These are phyloP conservation scores for Deinandra increscens DNA, from an alignment of 129 eudicot genomes.

Conservation along the genomic window DNA sequence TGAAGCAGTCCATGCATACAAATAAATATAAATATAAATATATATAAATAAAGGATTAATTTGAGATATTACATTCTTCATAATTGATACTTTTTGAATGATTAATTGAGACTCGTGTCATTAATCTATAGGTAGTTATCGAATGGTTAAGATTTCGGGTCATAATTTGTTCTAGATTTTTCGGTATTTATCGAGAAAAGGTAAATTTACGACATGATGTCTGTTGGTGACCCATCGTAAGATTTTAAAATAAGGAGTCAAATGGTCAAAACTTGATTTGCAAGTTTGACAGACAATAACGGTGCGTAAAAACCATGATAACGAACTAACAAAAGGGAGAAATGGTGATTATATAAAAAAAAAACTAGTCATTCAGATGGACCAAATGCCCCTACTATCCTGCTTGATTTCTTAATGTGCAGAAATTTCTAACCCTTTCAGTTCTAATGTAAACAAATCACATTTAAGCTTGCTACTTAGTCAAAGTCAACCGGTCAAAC, in stretches of 20 bases:
- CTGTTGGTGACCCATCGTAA: too few species aligned
- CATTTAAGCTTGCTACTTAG: background rate
- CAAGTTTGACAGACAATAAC: too few species aligned
- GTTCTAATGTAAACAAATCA: background rate
- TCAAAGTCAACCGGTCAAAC: background rate
- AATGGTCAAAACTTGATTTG: too few species aligned
- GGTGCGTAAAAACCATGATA: too few species aligned
- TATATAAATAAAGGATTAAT: background rate
- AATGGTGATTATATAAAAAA: background rate
- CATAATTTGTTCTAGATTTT: too few species aligned
- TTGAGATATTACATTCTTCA: too few species aligned
- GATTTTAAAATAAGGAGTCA: too few species aligned
- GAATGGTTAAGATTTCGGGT: too few species aligned
- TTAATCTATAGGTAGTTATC: too few species aligned
- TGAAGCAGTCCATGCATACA: background rate
- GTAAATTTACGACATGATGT: too few species aligned
- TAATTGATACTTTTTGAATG: background rate
- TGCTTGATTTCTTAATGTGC: background rate
- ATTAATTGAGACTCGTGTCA: background rate
- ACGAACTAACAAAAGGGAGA: too few species aligned
- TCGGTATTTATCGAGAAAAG: too few species aligned
- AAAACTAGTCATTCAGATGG: conserved; percentile 2
- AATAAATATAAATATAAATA: background rate
- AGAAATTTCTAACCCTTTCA: background rate
- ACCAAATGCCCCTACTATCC: background rate